Conservation (phyloP, 768 basidiomycete species). For the Boletellus emodensis region DNA sequence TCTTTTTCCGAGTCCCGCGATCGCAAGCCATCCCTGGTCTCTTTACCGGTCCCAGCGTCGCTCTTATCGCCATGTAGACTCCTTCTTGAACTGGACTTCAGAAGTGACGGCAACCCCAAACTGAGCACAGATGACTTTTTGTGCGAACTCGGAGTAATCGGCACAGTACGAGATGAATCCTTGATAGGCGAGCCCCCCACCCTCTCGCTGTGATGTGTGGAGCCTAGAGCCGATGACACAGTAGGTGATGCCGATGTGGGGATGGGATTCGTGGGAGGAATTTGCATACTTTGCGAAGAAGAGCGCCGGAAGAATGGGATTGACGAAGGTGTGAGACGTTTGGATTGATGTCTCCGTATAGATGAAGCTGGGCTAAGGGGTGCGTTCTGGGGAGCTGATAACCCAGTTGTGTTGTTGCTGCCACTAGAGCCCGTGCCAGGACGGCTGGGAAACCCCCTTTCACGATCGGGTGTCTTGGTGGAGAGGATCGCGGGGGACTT, state of each 20-base stretch:
- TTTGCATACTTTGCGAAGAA: constrained; percentile 82
- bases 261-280: constrained; percentile 43
- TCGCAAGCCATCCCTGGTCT: constrained; percentile 51
- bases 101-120: constrained; percentile 72
- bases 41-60: constrained; percentile 37
- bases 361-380: constrained; percentile 75
- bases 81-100: constrained; percentile 82
- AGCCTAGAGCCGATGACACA: constrained; percentile 44
- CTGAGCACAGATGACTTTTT: constrained; percentile 84
- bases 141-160: constrained; percentile 56
- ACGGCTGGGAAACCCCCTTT: constrained; percentile 50
- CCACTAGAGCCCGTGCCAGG: constrained; percentile 75
- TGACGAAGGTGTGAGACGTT: constrained; percentile 84
- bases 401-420: constrained; percentile 59
- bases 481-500: constrained; percentile 41
- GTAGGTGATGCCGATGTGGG: constrained; percentile 48
- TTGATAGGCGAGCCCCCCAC: constrained; percentile 49
- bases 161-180: constrained; percentile 49
- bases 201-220: constrained; percentile 41
- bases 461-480: constrained; percentile 61
- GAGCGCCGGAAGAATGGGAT: constrained; percentile 94
- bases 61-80: constrained; percentile 65
- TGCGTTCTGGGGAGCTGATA: constrained; percentile 50
- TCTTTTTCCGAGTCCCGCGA: constrained; percentile 45
- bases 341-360: constrained; percentile 59